phyloP scores from a whole-genome alignment of 371 early-diverging fungal species.

The Smittium mucronatum region DNA sequence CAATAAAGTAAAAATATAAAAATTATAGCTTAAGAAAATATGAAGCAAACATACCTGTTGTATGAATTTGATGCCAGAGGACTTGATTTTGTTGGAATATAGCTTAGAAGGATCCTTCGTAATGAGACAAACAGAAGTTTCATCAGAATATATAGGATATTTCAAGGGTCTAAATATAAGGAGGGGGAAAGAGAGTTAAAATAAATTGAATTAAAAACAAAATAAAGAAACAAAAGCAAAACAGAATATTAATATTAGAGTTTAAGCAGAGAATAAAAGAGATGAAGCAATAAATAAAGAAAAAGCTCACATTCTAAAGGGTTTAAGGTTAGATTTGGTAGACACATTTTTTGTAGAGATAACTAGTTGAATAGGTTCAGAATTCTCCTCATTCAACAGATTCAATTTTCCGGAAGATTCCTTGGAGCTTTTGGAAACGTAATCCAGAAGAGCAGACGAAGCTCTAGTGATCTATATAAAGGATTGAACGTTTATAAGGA shows the following conservation, averaged over 20 bases:
- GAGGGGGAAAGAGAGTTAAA: too few relatives aligned
- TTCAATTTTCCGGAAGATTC: neutral
- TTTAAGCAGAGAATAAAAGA: too few relatives aligned
- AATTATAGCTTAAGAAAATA: too few relatives aligned
- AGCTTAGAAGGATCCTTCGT: constrained; percentile 70
- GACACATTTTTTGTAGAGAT: neutral
- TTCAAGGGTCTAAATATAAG: constrained; percentile 34
- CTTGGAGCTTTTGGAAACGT: neutral
- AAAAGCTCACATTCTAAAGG: neutral
- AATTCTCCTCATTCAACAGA: neutral
- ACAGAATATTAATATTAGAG: too few relatives aligned
- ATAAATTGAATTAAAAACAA: too few relatives aligned
- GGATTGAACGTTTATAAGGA: too few relatives aligned
- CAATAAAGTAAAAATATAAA: too few relatives aligned
- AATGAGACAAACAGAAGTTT: constrained; percentile 62
- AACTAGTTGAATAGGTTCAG: neutral
- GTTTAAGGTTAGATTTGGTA: neutral
- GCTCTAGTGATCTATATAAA: neutral
- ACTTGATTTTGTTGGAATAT: constrained; percentile 55
- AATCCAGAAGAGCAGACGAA: neutral
- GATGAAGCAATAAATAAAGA: too few relatives aligned
- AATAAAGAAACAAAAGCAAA: too few relatives aligned
- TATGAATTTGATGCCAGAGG: constrained; percentile 40
- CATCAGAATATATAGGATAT: constrained; percentile 37
- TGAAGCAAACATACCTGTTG: neutral